These are phyloP conservation scores for Hymenoscyphus infarciens DNA, from an alignment of 2,329 filamentous ascomycete species.

Conservation along the genomic window DNA sequence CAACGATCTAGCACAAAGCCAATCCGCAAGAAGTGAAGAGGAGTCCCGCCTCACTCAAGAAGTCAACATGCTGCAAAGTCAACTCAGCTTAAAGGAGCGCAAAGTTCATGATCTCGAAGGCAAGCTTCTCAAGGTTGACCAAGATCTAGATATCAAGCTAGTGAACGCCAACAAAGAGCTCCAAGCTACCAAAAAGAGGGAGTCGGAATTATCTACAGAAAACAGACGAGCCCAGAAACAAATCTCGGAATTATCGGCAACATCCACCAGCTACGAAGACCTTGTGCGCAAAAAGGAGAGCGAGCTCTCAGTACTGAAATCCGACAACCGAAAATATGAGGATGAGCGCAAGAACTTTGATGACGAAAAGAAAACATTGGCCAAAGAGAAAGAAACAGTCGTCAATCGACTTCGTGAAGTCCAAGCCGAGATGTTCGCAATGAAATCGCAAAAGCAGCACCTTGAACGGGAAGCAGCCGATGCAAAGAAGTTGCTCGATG, in stretches of 20 bases:
- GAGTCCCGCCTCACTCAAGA: slow-evolving; percentile 78
- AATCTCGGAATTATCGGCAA: slow-evolving; percentile 80
- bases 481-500: slow-evolving; percentile 79
- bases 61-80: slow-evolving; percentile 86
- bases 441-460: slow-evolving; percentile 78
- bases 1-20: slow-evolving; percentile 64
- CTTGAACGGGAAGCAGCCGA: slow-evolving; percentile 86
- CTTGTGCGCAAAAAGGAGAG: slow-evolving; percentile 91
- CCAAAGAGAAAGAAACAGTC: slow-evolving; percentile 74
- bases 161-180: slow-evolving; percentile 76
- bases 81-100: slow-evolving; percentile 81
- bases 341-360: slow-evolving; percentile 76
- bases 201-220: slow-evolving; percentile 74
- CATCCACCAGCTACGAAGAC: slow-evolving; percentile 93
- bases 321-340: slow-evolving; percentile 79
- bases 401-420: slow-evolving; percentile 74
- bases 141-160: slow-evolving; percentile 85
- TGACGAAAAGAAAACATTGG: slow-evolving; percentile 68
- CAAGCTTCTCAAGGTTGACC: slow-evolving; percentile 78
- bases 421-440: slow-evolving; percentile 82
- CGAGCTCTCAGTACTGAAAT: slow-evolving; percentile 79
- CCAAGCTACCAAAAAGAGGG: slow-evolving; percentile 66
- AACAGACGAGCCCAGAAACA: slow-evolving; percentile 81
- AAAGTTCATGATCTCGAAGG: slow-evolving; percentile 85
- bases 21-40: slow-evolving; percentile 70